Evolutionary conservation across 257 asterid species (phyloP).

Genomic region (Rhazya stricta): DNA sequence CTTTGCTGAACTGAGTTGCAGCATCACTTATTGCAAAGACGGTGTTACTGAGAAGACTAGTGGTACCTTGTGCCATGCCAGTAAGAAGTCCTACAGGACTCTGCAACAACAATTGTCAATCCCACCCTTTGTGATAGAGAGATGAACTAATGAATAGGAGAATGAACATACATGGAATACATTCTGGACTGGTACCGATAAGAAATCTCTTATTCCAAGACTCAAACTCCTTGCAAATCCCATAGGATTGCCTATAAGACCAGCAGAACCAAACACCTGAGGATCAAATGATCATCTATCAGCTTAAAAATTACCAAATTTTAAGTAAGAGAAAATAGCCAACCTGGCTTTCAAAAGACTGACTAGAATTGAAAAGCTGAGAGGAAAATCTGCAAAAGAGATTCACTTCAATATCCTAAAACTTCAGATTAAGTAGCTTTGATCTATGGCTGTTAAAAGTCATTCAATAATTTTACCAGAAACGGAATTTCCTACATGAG

Average conservation of each 20-base stretch:
- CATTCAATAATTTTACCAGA: neutral
- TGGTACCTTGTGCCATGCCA: slow-evolving; percentile 96
- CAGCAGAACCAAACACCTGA: slow-evolving; percentile 98
- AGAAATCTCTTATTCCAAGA: slow-evolving; percentile 87
- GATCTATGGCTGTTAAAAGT: too few relatives aligned
- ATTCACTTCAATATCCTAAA: neutral
- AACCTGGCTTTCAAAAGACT: neutral
- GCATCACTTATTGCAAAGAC: slow-evolving; percentile 96
- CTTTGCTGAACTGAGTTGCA: slow-evolving; percentile 94
- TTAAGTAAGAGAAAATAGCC: neutral
- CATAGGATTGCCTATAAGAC: slow-evolving; percentile 93
- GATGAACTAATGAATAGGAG: slow-evolving; percentile 8
- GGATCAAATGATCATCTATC: slow-evolving; percentile 9
- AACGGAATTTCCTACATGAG: neutral
- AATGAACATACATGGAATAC: slow-evolving; percentile 60
- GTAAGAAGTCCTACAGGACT: slow-evolving; percentile 88
- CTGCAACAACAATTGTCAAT: slow-evolving; percentile 43
- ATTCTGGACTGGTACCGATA: slow-evolving; percentile 83
- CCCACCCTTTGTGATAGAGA: slow-evolving; percentile 1
- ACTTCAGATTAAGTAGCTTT: neutral
- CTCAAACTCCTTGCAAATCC: slow-evolving; percentile 93
- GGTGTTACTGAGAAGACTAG: slow-evolving; percentile 90
- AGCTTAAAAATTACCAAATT: neutral
- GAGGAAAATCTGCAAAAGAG: neutral
- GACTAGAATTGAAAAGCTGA: neutral